Evolutionary conservation across 495 filamentous ascomycete genomes (phyloP).

Genomic region (Tuber melanosporum): DNA sequence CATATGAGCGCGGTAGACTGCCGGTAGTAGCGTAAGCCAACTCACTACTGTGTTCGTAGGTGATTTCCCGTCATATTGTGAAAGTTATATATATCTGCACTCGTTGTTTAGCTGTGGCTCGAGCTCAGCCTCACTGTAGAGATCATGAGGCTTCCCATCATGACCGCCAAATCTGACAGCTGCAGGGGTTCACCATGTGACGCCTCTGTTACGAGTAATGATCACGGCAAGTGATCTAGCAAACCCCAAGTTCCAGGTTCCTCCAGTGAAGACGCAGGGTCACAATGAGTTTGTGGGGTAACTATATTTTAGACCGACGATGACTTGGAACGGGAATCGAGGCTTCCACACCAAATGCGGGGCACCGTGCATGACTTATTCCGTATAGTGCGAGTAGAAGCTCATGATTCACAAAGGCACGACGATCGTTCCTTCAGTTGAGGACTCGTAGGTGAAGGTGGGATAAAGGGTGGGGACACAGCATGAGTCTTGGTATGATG

Average conservation of each 20-base stretch:
- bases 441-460: neutral
- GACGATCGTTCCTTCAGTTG: neutral
- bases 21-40: no score
- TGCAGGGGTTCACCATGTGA: constrained; percentile 3
- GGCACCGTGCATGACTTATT: constrained; percentile 1
- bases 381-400: neutral
- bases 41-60: neutral
- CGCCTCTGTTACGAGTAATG: neutral
- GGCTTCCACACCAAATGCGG: neutral
- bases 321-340: neutral
- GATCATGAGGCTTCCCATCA: neutral
- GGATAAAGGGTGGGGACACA: neutral
- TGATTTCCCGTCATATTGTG: neutral
- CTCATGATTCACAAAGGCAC: neutral
- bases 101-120: neutral
- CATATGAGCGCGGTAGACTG: neutral
- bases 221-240: neutral
- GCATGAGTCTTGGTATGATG: neutral
- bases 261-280: constrained; percentile 3
- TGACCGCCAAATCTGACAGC: neutral
- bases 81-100: neutral
- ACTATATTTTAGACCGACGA: neutral
- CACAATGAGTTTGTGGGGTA: neutral
- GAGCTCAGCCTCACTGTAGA: neutral
- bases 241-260: constrained; percentile 2